These are phyloP conservation scores for Parachlorella kessleri DNA, from an alignment of 139 green algal genomes.

Conservation along the genomic window DNA sequence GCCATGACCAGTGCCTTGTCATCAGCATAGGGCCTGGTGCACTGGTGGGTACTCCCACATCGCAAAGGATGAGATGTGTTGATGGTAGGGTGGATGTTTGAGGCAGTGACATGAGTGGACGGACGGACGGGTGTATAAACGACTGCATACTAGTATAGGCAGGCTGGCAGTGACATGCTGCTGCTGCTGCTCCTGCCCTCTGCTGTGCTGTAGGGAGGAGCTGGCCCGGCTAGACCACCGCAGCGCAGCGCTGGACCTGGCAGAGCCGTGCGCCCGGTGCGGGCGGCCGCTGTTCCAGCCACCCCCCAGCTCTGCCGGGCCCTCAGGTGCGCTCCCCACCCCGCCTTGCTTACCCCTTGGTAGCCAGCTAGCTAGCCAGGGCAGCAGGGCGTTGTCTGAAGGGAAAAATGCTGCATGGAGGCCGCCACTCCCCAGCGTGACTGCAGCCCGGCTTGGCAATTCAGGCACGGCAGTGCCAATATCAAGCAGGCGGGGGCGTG, in stretches of 20 bases:
- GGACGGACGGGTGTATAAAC: background rate
- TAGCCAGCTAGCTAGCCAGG: background rate
- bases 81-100: background rate
- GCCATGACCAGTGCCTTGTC: too few relatives aligned
- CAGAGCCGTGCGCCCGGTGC: conserved; percentile 66
- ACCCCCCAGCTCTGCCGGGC: conserved; percentile 40
- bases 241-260: conserved; percentile 54
- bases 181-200: background rate
- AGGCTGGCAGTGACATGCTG: background rate
- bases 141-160: background rate
- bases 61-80: background rate
- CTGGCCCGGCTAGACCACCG: conserved; percentile 49
- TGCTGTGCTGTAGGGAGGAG: conserved; percentile 34
- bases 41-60: background rate
- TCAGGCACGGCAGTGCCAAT: too few relatives aligned
- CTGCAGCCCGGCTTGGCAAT: too few relatives aligned
- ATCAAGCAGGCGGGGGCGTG: too few relatives aligned
- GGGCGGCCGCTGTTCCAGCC: conserved; percentile 42
- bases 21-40: too few relatives aligned
- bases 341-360: background rate
- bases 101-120: background rate
- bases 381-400: background rate
- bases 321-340: conserved; percentile 14
- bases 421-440: too few relatives aligned
- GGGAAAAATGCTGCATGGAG: background rate